A percentile compares a stretch with the other conserved stretches of the same genome.
Conservation (phyloP, 306 rosid genomes). For the Lupinus albus region DNA sequence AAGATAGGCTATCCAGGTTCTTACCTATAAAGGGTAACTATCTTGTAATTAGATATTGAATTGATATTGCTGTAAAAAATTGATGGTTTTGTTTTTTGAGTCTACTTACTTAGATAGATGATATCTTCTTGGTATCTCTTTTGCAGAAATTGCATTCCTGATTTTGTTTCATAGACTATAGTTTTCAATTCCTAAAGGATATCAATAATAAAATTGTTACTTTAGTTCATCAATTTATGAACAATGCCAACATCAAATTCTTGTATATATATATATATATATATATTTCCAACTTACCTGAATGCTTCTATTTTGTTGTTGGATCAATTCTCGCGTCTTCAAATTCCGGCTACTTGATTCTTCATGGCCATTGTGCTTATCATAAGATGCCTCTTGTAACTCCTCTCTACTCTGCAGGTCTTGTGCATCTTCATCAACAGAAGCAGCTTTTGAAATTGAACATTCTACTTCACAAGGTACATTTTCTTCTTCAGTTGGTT, state of each 20-base stretch:
- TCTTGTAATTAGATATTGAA: conserved; percentile 28
- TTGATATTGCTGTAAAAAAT: conserved; percentile 6
- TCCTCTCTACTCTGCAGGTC: conserved; percentile 40
- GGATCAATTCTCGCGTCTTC: conserved; percentile 54
- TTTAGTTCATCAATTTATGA: conserved; percentile 1
- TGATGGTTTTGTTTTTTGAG: background rate
- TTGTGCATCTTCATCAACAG: conserved; percentile 41
- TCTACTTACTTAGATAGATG: conserved; percentile 55
- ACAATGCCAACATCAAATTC: conserved; percentile 10
- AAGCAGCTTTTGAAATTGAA: conserved; percentile 49
- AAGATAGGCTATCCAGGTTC: conserved; percentile 66
- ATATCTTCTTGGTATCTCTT: conserved; percentile 67
- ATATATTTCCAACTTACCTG: conserved; percentile 67
- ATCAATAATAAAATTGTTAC: conserved; percentile 32
- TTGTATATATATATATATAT: background rate
- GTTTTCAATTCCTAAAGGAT: conserved; percentile 67
- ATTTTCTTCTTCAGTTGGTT: conserved; percentile 51
- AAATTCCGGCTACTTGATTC: conserved; percentile 32
- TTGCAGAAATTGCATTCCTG: conserved; percentile 67
- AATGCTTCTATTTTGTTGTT: conserved; percentile 58
- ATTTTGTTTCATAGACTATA: conserved; percentile 62
- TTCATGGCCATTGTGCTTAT: conserved; percentile 38
- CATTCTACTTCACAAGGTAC: conserved; percentile 37
- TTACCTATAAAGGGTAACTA: conserved; percentile 52
- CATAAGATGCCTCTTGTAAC: conserved; percentile 45